These are phyloP conservation scores for Deinandra increscens DNA, from an alignment of 129 eudicot genomes.

Conservation along the genomic window DNA sequence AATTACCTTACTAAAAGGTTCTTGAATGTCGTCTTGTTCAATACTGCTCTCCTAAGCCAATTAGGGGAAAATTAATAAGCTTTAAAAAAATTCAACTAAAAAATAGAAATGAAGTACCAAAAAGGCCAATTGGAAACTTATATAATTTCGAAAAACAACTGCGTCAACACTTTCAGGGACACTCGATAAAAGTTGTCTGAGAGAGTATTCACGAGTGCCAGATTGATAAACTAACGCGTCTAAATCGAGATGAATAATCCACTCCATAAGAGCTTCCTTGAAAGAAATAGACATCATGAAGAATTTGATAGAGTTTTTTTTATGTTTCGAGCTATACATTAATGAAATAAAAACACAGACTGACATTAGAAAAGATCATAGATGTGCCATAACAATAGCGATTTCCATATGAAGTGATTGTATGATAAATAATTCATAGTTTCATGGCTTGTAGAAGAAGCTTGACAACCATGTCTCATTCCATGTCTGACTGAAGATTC, in stretches of 20 bases:
- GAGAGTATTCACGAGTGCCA: conserved; percentile 81
- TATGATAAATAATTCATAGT: conserved; percentile 84
- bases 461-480: conserved; percentile 83
- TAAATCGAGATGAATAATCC: conserved; percentile 96
- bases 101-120: background rate
- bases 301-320: conserved; percentile 4
- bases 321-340: background rate
- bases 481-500: conserved; percentile 75
- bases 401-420: conserved; percentile 90
- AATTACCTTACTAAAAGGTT: conserved; percentile 83
- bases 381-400: conserved; percentile 91
- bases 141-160: conserved; percentile 91
- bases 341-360: background rate
- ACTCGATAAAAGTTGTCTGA: conserved; percentile 64
- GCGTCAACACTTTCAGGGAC: conserved; percentile 71
- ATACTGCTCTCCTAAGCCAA: conserved; percentile 81
- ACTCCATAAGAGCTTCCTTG: conserved; percentile 75
- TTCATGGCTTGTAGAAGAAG: conserved; percentile 93
- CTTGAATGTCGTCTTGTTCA: conserved; percentile 73
- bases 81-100: background rate
- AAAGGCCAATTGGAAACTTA: conserved; percentile 36
- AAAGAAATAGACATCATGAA: conserved; percentile 14
- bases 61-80: background rate
- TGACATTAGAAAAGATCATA: conserved; percentile 31
- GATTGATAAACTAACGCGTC: conserved; percentile 86